These are phyloP conservation scores for Eucalyptus tenuipes DNA, from an alignment of 345 rosid species.

Conservation along the genomic window DNA sequence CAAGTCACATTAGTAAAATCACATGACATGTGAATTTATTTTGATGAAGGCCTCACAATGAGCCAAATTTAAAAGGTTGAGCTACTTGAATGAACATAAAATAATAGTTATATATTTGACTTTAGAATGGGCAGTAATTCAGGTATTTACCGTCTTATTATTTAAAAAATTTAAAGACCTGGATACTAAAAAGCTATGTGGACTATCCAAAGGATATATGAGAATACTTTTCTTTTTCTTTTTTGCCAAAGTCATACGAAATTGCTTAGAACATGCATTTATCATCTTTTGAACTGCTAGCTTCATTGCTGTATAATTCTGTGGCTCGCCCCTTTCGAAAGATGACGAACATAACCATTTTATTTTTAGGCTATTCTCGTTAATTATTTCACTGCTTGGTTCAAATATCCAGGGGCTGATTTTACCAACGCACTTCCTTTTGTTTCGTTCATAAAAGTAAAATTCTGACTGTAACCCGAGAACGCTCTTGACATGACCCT, in stretches of 20 bases:
- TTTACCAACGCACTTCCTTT: rapidly evolving
- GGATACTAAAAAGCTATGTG: neutral
- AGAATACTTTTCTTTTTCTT: too few species aligned
- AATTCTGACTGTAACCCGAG: rapidly evolving
- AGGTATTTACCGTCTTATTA: too few species aligned
- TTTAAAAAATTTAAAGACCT: neutral
- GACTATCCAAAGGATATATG: neutral
- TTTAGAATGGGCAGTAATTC: neutral
- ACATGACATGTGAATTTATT: neutral
- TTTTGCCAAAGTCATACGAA: neutral
- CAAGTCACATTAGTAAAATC: neutral
- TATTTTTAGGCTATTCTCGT: neutral
- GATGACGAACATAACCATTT: neutral
- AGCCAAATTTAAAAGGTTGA: neutral
- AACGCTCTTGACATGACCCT: rapidly evolving
- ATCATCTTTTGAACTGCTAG: neutral
- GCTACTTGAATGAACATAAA: too few species aligned
- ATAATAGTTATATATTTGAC: neutral
- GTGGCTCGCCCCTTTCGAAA: neutral
- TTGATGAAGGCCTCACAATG: neutral
- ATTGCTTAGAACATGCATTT: neutral
- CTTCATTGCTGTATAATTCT: neutral
- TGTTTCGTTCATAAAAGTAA: neutral
- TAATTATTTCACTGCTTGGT: neutral
- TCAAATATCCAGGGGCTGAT: neutral